Evolutionary conservation across 306 rosid genomes (phyloP).

Genomic region (Hippophae gyantsensis): DNA sequence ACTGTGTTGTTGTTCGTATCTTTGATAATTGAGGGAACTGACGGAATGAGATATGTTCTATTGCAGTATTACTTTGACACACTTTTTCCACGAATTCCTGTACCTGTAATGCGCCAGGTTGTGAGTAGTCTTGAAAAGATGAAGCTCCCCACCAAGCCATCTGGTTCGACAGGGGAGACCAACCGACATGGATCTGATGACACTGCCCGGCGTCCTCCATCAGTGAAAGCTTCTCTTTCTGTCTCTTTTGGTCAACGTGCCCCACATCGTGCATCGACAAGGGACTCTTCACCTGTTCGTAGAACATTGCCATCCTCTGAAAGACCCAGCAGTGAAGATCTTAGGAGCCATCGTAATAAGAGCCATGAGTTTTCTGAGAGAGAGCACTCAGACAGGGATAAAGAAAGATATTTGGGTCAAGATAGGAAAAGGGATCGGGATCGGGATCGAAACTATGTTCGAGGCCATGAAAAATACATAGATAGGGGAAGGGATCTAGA

Average conservation of each 20-base stretch:
- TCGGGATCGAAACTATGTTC: constrained; percentile 8
- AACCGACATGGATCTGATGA: constrained; percentile 89
- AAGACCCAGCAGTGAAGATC: constrained; percentile 47
- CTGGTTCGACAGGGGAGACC: constrained; percentile 80
- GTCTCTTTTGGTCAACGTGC: constrained; percentile 99
- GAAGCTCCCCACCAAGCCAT: constrained; percentile 73
- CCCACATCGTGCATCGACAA: constrained; percentile 95
- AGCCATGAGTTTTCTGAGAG: constrained; percentile 74
- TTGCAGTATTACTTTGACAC: constrained; percentile 98
- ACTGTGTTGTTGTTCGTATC: not conserved
- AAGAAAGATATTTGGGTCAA: constrained; percentile 24
- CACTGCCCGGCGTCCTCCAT: constrained; percentile 96
- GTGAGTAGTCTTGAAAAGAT: constrained; percentile 61
- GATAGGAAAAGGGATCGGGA: constrained; percentile 18
- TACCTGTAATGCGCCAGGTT: constrained; percentile 90
- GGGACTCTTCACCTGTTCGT: constrained; percentile 95
- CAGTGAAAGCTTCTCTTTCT: constrained; percentile 94
- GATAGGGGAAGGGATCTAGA: constrained; percentile 32
- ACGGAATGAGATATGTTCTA: constrained; percentile 20
- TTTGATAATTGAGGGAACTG: constrained; percentile 17
- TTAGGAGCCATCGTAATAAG: constrained; percentile 45
- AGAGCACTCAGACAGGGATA: constrained; percentile 30
- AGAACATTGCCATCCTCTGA: constrained; percentile 49
- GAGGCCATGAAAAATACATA: constrained; percentile 22
- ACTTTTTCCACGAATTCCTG: constrained; percentile 94